Evolutionary conservation across 176 grass and related monocot species (phyloP).

Genomic region (Tuctoria greenei): DNA sequence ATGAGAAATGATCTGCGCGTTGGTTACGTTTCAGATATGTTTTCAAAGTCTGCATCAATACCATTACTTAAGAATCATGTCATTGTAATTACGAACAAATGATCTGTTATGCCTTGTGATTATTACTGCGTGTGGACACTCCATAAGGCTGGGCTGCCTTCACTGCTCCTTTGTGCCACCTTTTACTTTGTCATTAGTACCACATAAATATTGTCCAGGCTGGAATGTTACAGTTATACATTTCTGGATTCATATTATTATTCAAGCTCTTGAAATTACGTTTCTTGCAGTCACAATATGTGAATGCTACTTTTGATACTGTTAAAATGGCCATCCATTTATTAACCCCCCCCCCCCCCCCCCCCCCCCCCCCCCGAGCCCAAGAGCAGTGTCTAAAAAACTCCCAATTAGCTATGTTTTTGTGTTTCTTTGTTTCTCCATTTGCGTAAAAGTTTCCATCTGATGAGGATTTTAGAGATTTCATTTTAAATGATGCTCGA

Average conservation of each 20-base stretch:
- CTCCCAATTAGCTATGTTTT: not conserved
- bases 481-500: not conserved
- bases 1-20: not conserved
- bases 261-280: not conserved
- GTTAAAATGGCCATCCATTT: not conserved
- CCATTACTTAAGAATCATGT: not conserved
- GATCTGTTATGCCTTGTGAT: not conserved
- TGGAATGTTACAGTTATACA: not conserved
- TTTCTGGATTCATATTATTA: not conserved
- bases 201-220: not conserved
- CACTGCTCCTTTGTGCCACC: not conserved
- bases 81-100: not conserved
- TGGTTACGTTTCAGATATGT: not conserved
- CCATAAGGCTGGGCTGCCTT: not conserved
- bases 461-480: not conserved
- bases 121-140: not conserved
- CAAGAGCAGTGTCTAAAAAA: not conserved
- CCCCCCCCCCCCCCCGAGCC: not conserved
- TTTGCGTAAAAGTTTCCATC: not conserved
- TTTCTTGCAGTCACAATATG: not conserved
- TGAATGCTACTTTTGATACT: conserved; percentile 3
- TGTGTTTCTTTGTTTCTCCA: not conserved
- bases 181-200: not conserved
- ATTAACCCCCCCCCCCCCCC: too few species aligned
- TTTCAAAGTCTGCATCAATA: not conserved